Evolutionary conservation across 768 basidiomycete species (phyloP), one percentile per base, ranked within the genome.

Genomic region (Amanita jacksonii): DNA sequence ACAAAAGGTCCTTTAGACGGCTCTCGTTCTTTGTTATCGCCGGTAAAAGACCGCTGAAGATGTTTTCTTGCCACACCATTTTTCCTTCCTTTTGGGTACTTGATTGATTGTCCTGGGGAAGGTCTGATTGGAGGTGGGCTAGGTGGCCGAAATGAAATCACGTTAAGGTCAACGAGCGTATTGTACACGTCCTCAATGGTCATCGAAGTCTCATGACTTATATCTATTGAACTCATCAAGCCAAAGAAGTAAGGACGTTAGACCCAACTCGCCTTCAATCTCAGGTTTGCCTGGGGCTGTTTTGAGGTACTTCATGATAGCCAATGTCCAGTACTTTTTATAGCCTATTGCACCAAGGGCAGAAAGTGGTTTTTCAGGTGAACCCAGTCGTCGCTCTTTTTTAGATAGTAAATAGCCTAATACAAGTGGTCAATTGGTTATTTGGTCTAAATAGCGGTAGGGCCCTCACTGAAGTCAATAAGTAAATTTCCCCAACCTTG

Each of bases 401-500:
- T 88, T 94, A 5, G 93, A 96, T 51, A 99, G 66, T 6, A 96
- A 70, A 65, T 96, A 99, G 64, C 96, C 94, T 98, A 51, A 20
- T 47, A 45, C 54, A 45, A 22, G 44, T 9, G 7, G 24, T 38
- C 43, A 43, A 48, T 15, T 50, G 23, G 41, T 18, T 39, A 41
- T 30, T 35, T 13, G 12, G 9, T 16, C 18, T 22, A 41, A 28
- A 15, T n/a, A 31, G 25, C 45, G 40, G n/a, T n/a, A n/a, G 39
- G 47, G 12, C 3, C 74, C 90, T 57, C 58, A 97, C 94, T 99
- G 66, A 99, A 98, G 63, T 98, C 96, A 53, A 99, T 98, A 54
- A 99, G 73, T 43, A 90, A 73, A 62, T 91, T 90, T 9, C 96
- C 96, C 93, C 94, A 99, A 0, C 96, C 96, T 62, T 85, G 81